These are phyloP conservation scores for Ampelomyces quisqualis DNA, from an alignment of 2,329 filamentous ascomycete genomes.

Conservation along the genomic window DNA sequence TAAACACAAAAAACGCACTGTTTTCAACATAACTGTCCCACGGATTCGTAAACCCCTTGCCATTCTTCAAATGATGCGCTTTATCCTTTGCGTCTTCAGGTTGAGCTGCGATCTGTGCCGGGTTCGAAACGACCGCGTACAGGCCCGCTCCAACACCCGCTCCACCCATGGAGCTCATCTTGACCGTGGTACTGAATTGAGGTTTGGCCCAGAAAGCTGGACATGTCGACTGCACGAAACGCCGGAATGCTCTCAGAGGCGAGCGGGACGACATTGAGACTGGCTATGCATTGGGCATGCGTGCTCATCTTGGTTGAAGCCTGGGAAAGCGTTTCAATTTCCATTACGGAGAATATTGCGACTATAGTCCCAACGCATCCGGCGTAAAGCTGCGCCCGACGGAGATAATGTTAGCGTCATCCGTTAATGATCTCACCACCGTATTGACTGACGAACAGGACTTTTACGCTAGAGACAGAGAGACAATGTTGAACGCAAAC, in stretches of 20 bases:
- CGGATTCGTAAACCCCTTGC: constrained; percentile 59
- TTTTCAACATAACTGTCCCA: constrained; percentile 56
- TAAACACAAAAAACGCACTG: constrained; percentile 35
- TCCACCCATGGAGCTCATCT: constrained; percentile 36
- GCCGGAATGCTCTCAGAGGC: background rate
- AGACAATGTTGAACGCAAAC: too few relatives aligned
- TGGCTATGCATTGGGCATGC: constrained; percentile 4
- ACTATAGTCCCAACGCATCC: too few relatives aligned
- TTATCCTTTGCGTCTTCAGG: constrained; percentile 51
- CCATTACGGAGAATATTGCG: too few relatives aligned
- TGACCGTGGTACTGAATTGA: constrained; percentile 24
- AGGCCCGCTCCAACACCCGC: constrained; percentile 32
- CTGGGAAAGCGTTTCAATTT: too few relatives aligned
- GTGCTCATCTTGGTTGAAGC: background rate
- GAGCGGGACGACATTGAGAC: constrained; percentile 16
- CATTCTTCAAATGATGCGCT: constrained; percentile 54
- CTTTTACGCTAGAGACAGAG: too few relatives aligned
- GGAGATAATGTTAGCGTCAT: too few relatives aligned
- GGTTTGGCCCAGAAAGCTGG: constrained; percentile 27
- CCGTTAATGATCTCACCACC: background rate
- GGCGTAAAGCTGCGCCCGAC: background rate
- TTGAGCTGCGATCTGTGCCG: constrained; percentile 41
- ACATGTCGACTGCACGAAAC: background rate
- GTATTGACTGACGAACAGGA: background rate
- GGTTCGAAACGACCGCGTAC: constrained; percentile 46